phyloP scores from a whole-genome alignment of 192 early-diverging fungal genomes.

The Backusella macrospora region DNA sequence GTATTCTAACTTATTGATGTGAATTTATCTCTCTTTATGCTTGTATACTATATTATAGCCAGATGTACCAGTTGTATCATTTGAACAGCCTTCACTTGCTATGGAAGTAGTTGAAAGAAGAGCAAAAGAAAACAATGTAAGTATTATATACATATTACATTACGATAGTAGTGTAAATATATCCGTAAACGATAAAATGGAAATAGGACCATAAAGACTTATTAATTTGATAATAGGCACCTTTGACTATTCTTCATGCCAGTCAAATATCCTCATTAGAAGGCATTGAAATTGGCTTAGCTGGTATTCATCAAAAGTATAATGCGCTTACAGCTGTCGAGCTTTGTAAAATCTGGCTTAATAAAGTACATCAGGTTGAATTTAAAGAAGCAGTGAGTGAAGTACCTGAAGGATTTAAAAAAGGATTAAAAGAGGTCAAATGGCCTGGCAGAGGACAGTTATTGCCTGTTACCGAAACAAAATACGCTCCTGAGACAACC shows the following conservation, averaged over 20 bases:
- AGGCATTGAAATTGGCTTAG: constrained; percentile 62
- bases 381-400: constrained; percentile 19
- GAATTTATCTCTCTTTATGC: neutral
- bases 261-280: constrained; percentile 27
- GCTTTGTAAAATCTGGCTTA: constrained; percentile 72
- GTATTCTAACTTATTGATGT: too few relatives aligned
- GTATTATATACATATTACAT: neutral
- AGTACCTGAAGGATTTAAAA: constrained; percentile 55
- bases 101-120: constrained; percentile 67
- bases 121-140: constrained; percentile 69
- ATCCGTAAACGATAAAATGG: neutral
- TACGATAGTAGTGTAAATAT: too few relatives aligned
- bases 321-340: constrained; percentile 85
- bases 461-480: constrained; percentile 42
- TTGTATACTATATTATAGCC: constrained; percentile 28
- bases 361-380: constrained; percentile 40
- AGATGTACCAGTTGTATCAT: constrained; percentile 70
- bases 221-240: constrained; percentile 31
- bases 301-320: constrained; percentile 80
- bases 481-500: constrained; percentile 23
- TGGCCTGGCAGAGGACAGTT: constrained; percentile 94
- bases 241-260: constrained; percentile 42
- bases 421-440: constrained; percentile 63
- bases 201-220: neutral
- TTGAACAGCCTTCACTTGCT: constrained; percentile 70